Evolutionary conservation across 2,329 filamentous ascomycete genomes (phyloP), one percentile per base, ranked within the genome.

Genomic region (Fonsecaea pedrosoi): DNA sequence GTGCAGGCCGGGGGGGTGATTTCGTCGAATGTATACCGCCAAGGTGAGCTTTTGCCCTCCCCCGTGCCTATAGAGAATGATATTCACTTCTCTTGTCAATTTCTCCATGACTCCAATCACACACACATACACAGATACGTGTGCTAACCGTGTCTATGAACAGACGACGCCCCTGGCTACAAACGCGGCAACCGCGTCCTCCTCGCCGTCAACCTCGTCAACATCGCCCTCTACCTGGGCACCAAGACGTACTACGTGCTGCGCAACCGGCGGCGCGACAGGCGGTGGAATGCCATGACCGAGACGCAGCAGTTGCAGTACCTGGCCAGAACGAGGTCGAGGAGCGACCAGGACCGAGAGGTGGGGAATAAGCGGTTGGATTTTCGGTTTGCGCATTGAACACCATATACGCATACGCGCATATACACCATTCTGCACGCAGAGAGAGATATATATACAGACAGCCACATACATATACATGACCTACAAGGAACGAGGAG

Each of bases 101-200:
- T 25, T 25, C 25, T 2, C 25, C 2, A 2, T 25, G 25, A 25
- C 25, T 25, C 25, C 25, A 25, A 25, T 25, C 1, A 2, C 25
- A 25, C 25, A 25, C 25, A 25, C 25, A 25, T 2, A 25, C 21
- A 25, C 1, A 25, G 25, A 25, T 25, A 25, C 25, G 25, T 25
- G 25, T 25, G 25, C 25, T 25, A 2, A 25, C 25, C 21, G 21
- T 25, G 21, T 25, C 25, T 25, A 25, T 25, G 21, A 25, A 25
- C 73, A 2, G 79, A 82, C 62, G 86, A 88, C 64, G 79, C 79
- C 6, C 85, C 86, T 0, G 83, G 84, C 71, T 88, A 87, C 73
- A 83, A 84, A 66, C 81, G 73, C 3, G 86, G 86, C 10, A 89
- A 89, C 76, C 84, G 79, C 18, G 83, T 87, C 2, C 79, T 87